A percentile compares a stretch with the other conserved stretches of the same genome.
These are phyloP conservation scores for Solidago caesia DNA, from an alignment of 129 eudicot genomes.

Conservation along the genomic window DNA sequence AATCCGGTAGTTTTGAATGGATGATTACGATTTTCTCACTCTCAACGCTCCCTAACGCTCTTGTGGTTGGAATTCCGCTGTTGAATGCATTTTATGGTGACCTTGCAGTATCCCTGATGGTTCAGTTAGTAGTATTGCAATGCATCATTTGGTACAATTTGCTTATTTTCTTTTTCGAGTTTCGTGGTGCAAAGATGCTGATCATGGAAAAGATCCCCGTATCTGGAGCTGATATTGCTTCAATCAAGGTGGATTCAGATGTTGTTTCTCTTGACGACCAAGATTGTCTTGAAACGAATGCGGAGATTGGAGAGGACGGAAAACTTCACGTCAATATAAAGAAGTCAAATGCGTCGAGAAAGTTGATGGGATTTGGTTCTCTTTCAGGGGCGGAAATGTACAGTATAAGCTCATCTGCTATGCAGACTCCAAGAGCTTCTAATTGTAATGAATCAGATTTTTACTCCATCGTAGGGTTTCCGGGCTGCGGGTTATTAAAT, in stretches of 20 bases:
- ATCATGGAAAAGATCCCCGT: constrained; percentile 52
- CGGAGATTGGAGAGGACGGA: constrained; percentile 48
- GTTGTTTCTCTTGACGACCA: constrained; percentile 54
- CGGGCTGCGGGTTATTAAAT: constrained; percentile 27
- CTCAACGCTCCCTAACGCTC: constrained; percentile 57
- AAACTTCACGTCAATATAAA: constrained; percentile 53
- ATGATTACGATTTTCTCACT: constrained; percentile 53
- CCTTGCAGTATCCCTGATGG: constrained; percentile 42
- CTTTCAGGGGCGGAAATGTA: constrained; percentile 56
- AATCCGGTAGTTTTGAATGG: constrained; percentile 51
- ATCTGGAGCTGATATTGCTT: constrained; percentile 41
- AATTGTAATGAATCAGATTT: constrained; percentile 46
- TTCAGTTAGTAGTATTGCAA: constrained; percentile 59
- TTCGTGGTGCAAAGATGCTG: constrained; percentile 47
- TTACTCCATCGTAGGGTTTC: constrained; percentile 40
- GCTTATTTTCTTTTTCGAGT: constrained; percentile 51
- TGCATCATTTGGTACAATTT: constrained; percentile 63
- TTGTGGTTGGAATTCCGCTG: constrained; percentile 59
- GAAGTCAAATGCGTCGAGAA: constrained; percentile 44
- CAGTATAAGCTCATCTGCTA: constrained; percentile 46
- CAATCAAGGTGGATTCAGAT: constrained; percentile 46
- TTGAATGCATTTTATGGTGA: constrained; percentile 53
- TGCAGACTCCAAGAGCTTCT: constrained; percentile 55
- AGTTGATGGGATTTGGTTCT: constrained; percentile 29
- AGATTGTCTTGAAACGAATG: constrained; percentile 39